A percentile compares a stretch with the other conserved stretches of the same genome.
These are phyloP conservation scores for Xylaria sp. DNA, from an alignment of 2,329 filamentous ascomycete genomes.

Conservation along the genomic window DNA sequence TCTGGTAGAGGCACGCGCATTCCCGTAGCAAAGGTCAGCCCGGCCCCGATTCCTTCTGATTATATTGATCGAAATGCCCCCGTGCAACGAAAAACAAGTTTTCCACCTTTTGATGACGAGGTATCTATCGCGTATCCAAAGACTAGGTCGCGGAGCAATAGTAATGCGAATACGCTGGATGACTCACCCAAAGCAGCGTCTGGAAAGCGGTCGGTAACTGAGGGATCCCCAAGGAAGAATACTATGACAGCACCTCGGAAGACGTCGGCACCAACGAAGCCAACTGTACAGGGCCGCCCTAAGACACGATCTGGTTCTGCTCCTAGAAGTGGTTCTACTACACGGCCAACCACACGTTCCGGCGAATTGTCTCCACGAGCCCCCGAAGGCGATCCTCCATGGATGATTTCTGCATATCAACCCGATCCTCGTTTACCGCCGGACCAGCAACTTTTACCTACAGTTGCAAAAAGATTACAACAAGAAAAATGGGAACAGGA, in stretches of 20 bases:
- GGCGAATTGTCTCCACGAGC: constrained; percentile 63
- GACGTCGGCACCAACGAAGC: constrained; percentile 50
- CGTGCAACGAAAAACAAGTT: constrained; percentile 65
- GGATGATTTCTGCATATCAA: constrained; percentile 93
- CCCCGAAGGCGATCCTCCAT: constrained; percentile 93
- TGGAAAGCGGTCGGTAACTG: constrained; percentile 52
- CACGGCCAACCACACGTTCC: constrained; percentile 67
- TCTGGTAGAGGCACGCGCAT: constrained; percentile 76
- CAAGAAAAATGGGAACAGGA: constrained; percentile 96
- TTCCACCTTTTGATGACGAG: constrained; percentile 59
- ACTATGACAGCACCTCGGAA: constrained; percentile 49
- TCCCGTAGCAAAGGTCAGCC: constrained; percentile 81
- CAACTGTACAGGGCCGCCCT: constrained; percentile 56
- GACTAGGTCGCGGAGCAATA: constrained; percentile 73
- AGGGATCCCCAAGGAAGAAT: constrained; percentile 62
- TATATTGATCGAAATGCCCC: constrained; percentile 77
- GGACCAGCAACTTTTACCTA: constrained; percentile 93
- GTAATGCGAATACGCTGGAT: constrained; percentile 60
- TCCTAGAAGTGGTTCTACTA: constrained; percentile 54
- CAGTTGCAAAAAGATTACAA: constrained; percentile 86
- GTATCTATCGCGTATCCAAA: constrained; percentile 65
- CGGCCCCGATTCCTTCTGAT: constrained; percentile 73
- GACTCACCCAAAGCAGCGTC: constrained; percentile 45
- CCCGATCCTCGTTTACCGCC: constrained; percentile 92
- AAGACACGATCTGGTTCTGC: constrained; percentile 66